Evolutionary conservation across 108 stramenopile species (phyloP), one percentile per base, ranked within the genome.

Genomic region (Nitzschia inconspicua): DNA sequence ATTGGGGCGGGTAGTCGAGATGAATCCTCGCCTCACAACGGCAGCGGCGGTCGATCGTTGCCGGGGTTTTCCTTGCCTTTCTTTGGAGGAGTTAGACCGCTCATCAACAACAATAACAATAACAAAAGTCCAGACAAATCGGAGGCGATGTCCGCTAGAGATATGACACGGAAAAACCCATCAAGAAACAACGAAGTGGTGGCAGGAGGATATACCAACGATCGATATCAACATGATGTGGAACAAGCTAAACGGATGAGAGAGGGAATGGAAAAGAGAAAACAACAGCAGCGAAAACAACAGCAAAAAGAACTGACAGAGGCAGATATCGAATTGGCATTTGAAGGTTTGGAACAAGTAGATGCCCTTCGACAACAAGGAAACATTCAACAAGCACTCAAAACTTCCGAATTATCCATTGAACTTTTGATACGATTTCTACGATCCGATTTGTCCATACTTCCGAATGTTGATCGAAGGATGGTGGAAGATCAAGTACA

Each of bases 301-400:
- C 44, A 55, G 11, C 46, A 1, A 13, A 32, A 35, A 10, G 32
- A 26, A 55, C 19, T 56, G 14, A 63, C 58, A 2, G 58, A 65
- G 41, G 44, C 46, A 0, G 36, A 70, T 40, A 53, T 74, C 23
- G 31, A 48, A 5, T 41, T 71, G 40, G 76, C 65, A 14, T 44
- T 77, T 11, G 30, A 44, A 23, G 76, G 76, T 7, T 63, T 81
- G 7, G 75, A 75, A 20, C 25, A 65, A 48, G 79, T 75, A 1
- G 75, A 73, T 19, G 11, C 3, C 0, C 60, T 80, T 29, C 41
- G 49, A 60, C 40, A 60, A 36, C 31, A 44, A 34, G 75, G 73
- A 61, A 37, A 68, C 1, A 20, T 27, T 2, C 49, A 65, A 26
- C 51, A 62, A 16, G 66, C 81, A 4, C 44, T 78, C 25, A 46